A percentile compares a stretch with the other conserved stretches of the same genome.
Evolutionary conservation across 1,139 yeast genomes (phyloP).

Genomic region (Magnusiomyces tetraspermus): DNA sequence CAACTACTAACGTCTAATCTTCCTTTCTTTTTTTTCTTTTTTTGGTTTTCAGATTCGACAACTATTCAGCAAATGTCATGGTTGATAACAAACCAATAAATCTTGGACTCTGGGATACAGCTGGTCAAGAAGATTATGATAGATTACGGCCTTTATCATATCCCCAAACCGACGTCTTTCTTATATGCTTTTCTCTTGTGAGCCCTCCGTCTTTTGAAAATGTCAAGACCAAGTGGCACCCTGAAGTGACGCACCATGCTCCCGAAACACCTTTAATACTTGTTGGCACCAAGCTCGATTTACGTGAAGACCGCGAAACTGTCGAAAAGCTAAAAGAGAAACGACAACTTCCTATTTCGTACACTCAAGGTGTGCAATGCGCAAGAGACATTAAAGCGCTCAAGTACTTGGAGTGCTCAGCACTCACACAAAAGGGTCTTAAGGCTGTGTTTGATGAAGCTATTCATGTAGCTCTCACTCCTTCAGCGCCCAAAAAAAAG

Average conservation of each 20-base stretch:
- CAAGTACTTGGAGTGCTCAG: conserved; percentile 86
- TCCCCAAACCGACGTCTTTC: conserved; percentile 93
- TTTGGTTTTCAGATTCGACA: conserved; percentile 44
- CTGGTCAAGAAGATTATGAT: conserved; percentile 98
- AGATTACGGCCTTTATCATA: conserved; percentile 91
- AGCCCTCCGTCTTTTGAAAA: conserved; percentile 98
- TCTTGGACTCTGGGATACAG: conserved; percentile 91
- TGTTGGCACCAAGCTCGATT: conserved; percentile 92
- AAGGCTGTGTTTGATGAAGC: conserved; percentile 69
- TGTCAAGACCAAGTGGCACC: conserved; percentile 97
- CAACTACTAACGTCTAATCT: background rate
- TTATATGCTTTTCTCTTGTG: conserved; percentile 89
- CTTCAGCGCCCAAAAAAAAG: conserved; percentile 72
- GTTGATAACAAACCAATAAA: conserved; percentile 38
- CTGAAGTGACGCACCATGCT: conserved; percentile 96
- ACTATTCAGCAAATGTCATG: conserved; percentile 80
- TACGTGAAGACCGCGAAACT: conserved; percentile 86
- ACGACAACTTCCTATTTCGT: conserved; percentile 75
- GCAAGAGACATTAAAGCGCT: conserved; percentile 93
- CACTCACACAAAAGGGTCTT: conserved; percentile 76
- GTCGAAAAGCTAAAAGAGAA: conserved; percentile 85
- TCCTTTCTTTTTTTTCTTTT: background rate
- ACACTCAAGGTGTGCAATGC: conserved; percentile 82
- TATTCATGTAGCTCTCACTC: conserved; percentile 56
- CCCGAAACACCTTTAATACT: conserved; percentile 95